Evolutionary conservation across 352 stramenopile species (phyloP), one percentile per base, ranked within the genome.

Genomic region (Phytopythium oedochilum): DNA sequence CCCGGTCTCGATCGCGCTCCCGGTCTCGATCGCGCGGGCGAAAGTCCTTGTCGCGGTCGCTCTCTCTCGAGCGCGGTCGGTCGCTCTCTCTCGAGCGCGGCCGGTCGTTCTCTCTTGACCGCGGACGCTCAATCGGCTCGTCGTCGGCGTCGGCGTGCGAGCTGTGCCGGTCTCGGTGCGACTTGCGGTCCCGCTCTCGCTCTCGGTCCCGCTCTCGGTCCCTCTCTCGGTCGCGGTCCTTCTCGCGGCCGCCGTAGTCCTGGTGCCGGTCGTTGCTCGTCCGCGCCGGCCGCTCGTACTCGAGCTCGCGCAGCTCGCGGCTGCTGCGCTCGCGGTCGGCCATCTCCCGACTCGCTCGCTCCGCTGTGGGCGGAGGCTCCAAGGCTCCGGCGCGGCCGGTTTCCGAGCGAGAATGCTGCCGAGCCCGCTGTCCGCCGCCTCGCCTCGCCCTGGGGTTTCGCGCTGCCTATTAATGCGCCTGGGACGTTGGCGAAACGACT

Each of bases 1-100:
- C 54, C 12, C 59, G 55, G n/a, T 75, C 71, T 28, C 61, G 63
- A 23, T 78, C 64, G 38, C 64, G 59, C 12, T 68, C 57, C 10
- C 59, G 57, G 25, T 42, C 36, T 7, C 36, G 17, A 42, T 52
- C 47, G 3, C 53, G 51, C 6, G 63, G 54, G 26, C 68, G 65
- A 14, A 61, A 42, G 36, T 42, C 36, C 36, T 39, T 39, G 34
- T 39, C 34, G 12, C 34, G 34, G 12, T 39, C 34, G 34, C 36
- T 10, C 5, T 42, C 31, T 36, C 31, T 9, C 11, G 31, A 36
- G 9, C 31, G 2, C 31, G 31, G 31, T 1, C 31, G 31, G 14
- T 22, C 35, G 35, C 15, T 40, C 35, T 40, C 35, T 22, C 35
- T 14, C 15, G 35, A 40, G 1, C 36, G 36, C 17, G 36, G 36